A percentile compares a stretch with the other conserved stretches of the same genome.
phyloP scores from a whole-genome alignment of 305 asterid species.

The Fraxinus velutina region DNA sequence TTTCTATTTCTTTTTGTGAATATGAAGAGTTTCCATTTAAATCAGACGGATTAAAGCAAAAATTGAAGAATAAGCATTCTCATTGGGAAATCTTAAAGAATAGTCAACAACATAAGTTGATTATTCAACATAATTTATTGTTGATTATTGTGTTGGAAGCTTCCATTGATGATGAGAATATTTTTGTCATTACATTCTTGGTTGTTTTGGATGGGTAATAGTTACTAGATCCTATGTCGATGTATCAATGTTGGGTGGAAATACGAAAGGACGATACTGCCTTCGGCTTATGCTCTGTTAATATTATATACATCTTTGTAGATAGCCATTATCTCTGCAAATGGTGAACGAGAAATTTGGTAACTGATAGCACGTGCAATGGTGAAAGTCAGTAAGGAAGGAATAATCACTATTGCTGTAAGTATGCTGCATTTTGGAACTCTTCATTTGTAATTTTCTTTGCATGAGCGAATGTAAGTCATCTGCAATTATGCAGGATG shows the following conservation, averaged over 20 bases:
- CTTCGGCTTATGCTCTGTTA: slow-evolving; percentile 1
- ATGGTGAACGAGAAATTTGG: slow-evolving; percentile 80
- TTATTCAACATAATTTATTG: no score
- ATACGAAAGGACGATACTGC: slow-evolving; percentile 30
- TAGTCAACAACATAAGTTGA: background rate
- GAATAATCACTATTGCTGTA: slow-evolving; percentile 71
- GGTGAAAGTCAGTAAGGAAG: slow-evolving; percentile 90
- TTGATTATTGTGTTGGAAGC: slow-evolving; percentile 24
- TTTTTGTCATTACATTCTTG: slow-evolving; percentile 21
- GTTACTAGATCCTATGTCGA: slow-evolving; percentile 14
- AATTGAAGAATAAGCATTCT: background rate
- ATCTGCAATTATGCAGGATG: slow-evolving; percentile 46
- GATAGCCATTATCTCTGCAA: slow-evolving; percentile 84
- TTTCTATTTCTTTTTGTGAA: background rate
- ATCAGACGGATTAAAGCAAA: background rate
- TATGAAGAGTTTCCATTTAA: background rate
- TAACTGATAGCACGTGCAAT: slow-evolving; percentile 75
- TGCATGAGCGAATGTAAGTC: slow-evolving; percentile 5
- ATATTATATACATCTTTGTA: background rate
- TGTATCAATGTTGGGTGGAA: slow-evolving; percentile 17
- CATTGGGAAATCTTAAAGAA: background rate
- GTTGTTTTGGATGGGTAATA: slow-evolving; percentile 16
- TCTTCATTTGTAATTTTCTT: background rate
- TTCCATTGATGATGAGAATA: slow-evolving; percentile 28
- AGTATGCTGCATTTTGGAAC: slow-evolving; percentile 31